Evolutionary conservation across 1,139 yeast genomes (phyloP), one percentile per base, ranked within the genome.

Genomic region (Candida sp.): DNA sequence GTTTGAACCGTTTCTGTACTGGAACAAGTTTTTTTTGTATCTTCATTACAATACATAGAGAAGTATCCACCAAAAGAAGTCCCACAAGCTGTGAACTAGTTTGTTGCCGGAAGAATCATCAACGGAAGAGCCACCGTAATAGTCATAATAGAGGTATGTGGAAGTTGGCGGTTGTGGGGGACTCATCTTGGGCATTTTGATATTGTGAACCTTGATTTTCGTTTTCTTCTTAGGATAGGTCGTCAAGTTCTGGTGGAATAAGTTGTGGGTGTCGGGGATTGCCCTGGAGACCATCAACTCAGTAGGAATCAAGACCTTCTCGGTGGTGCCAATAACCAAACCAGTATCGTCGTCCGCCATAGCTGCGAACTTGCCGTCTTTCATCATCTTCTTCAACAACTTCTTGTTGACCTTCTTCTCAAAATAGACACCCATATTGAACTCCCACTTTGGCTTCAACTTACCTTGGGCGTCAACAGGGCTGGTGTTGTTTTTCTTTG

Each of bases 371-470:
- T 38, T 45, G 4, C 38, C 46, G 30, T 38, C 39, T 34, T 47
- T 45, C 8, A 26, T 30, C 5, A 45, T 44, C 25, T 53, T 51
- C n/a, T 53, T 53, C 32, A 53, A 31, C 17, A 51, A 47, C 30
- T 53, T 50, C 26, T 52, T 52, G 39, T 54, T 54, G 22, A 54
- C 49, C 28, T 54, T 52, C 45, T 54, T 53, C 33, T 54, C 58
- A n/a, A 54, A 44, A 28, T 51, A 54, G 23, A 54, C 42, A 31
- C 58, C 58, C 27, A 54, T 49, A 44, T 46, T 48, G 32, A 44
- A 31, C 32, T 54, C 52, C 56, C 55, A 51, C 35, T 48, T 51
- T 37, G 58, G 56, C 31, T 50, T 50, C 38, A 52, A 47, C 37
- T 53, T 52, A 7, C 47, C 46, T n/a, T 44, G 35, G n/a, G 46